Evolutionary conservation across 306 rosid genomes (phyloP).

Genomic region (Cucurbita ficifolia): DNA sequence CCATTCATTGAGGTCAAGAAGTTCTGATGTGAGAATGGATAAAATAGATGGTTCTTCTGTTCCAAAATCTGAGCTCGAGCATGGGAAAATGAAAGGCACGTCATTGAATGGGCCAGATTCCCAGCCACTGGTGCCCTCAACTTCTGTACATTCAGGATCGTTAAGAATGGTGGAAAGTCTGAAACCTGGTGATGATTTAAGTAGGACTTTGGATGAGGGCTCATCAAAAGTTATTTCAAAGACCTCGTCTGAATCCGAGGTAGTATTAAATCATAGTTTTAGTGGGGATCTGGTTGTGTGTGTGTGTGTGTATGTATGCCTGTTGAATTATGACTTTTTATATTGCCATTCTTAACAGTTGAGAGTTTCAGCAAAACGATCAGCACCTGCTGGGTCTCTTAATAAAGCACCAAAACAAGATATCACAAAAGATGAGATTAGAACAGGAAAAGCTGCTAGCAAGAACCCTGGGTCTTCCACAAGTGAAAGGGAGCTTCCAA

Average conservation of each 20-base stretch:
- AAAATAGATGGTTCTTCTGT: slow-evolving; percentile 31
- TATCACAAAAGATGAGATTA: slow-evolving; percentile 55
- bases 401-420: slow-evolving; percentile 66
- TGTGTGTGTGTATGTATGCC: not conserved
- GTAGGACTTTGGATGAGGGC: slow-evolving; percentile 50
- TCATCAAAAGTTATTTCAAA: slow-evolving; percentile 26
- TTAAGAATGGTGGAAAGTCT: slow-evolving; percentile 52
- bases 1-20: slow-evolving; percentile 34
- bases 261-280: slow-evolving; percentile 10
- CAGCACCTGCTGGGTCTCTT: slow-evolving; percentile 43
- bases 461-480: slow-evolving; percentile 38
- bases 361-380: slow-evolving; percentile 48
- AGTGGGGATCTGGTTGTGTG: not conserved
- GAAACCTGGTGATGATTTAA: slow-evolving; percentile 53
- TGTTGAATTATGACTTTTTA: slow-evolving; percentile 4
- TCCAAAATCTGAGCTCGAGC: slow-evolving; percentile 59
- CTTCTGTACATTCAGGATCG: slow-evolving; percentile 42
- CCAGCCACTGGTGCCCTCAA: slow-evolving; percentile 33
- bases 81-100: slow-evolving; percentile 40
- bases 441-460: slow-evolving; percentile 55
- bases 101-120: slow-evolving; percentile 55
- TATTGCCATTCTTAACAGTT: slow-evolving; percentile 38
- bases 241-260: slow-evolving; percentile 52
- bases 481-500: slow-evolving; percentile 45
- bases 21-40: slow-evolving; percentile 48